Percentiles rank a stretch among this genome's conserved stretches.
Evolutionary conservation across 768 basidiomycete species (phyloP).

Genomic region (Phaeolepiota aurea): DNA sequence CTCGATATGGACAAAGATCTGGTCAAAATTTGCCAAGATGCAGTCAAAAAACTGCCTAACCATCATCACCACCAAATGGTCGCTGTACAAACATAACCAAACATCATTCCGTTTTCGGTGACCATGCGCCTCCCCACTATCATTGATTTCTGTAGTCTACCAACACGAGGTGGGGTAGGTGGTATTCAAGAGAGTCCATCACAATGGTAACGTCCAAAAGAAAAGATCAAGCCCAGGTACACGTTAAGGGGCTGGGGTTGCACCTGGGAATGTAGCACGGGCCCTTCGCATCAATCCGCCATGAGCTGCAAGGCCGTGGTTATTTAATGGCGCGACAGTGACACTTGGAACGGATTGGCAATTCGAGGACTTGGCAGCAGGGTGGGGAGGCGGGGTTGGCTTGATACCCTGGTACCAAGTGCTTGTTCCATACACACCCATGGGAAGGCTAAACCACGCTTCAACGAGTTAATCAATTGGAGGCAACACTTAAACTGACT

Average conservation of each 20-base stretch:
- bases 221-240: too few relatives aligned
- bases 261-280: constrained; percentile 11
- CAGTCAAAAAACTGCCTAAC: neutral
- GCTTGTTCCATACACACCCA: constrained; percentile 68
- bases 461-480: neutral
- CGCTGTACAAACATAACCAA: too few relatives aligned
- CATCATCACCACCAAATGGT: neutral
- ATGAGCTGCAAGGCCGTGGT: constrained; percentile 3
- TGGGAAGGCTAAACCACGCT: constrained; percentile 30
- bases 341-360: constrained; percentile 41
- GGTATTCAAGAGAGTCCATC: too few relatives aligned
- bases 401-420: constrained; percentile 60
- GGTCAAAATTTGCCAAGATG: neutral
- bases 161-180: too few relatives aligned
- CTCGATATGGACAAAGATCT: too few relatives aligned
- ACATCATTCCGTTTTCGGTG: too few relatives aligned
- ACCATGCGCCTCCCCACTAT: too few relatives aligned
- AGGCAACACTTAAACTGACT: constrained; percentile 19
- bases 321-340: constrained; percentile 16
- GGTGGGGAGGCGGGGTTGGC: constrained; percentile 50
- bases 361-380: constrained; percentile 52
- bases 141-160: too few relatives aligned
- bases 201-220: too few relatives aligned
- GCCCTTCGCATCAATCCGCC: constrained; percentile 8
- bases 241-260: constrained; percentile 11